phyloP scores from a whole-genome alignment of 2,329 filamentous ascomycete genomes.

The Paecilomyces sp. region DNA sequence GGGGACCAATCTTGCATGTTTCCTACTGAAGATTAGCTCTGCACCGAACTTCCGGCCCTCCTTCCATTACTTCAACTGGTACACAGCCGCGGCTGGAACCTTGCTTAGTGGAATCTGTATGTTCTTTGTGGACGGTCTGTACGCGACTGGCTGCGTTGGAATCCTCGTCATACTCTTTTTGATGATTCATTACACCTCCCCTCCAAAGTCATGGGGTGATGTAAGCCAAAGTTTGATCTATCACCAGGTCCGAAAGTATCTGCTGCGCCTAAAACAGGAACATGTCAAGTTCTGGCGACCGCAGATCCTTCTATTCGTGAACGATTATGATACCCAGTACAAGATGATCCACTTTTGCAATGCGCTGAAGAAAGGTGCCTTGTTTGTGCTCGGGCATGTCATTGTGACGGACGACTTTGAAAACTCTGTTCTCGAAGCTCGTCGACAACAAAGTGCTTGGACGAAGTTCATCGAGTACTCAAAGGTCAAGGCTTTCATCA shows the following conservation, averaged over 20 bases:
- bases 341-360: slow-evolving; percentile 88
- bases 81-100: slow-evolving; percentile 68
- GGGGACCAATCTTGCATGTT: slow-evolving; percentile 81
- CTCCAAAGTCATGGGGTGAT: slow-evolving; percentile 84
- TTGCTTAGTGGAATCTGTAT: slow-evolving; percentile 72
- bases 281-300: slow-evolving; percentile 93
- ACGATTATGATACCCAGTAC: slow-evolving; percentile 73
- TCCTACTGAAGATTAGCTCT: slow-evolving; percentile 76
- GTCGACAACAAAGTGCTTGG: slow-evolving; percentile 74
- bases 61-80: slow-evolving; percentile 84
- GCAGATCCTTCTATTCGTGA: slow-evolving; percentile 77
- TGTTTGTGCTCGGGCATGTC: slow-evolving; percentile 82
- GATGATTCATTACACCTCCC: slow-evolving; percentile 76
- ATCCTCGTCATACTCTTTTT: slow-evolving; percentile 71
- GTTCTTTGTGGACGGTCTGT: slow-evolving; percentile 83
- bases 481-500: slow-evolving; percentile 82
- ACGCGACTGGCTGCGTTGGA: slow-evolving; percentile 67
- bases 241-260: slow-evolving; percentile 78
- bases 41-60: slow-evolving; percentile 84
- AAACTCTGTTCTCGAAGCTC: slow-evolving; percentile 70
- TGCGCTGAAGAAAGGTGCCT: slow-evolving; percentile 75
- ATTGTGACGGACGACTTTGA: slow-evolving; percentile 80
- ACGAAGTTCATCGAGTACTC: slow-evolving; percentile 81
- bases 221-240: slow-evolving; percentile 87
- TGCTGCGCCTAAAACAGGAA: slow-evolving; percentile 74